Conservation (phyloP, 306 rosid species). For the Lupinus albus region DNA sequence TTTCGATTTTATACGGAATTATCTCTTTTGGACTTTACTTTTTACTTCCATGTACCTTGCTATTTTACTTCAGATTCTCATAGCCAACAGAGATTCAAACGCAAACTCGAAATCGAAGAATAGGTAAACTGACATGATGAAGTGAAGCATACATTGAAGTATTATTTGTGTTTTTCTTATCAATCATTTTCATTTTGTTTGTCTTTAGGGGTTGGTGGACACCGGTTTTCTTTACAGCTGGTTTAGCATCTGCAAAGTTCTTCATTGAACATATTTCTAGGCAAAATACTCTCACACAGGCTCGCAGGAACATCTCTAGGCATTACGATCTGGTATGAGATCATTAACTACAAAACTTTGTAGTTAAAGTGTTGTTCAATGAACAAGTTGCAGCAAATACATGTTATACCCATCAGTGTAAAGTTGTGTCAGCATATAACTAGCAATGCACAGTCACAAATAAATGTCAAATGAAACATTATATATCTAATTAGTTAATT, state of each 20-base stretch:
- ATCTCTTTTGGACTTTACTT: not conserved
- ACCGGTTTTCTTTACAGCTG: slow-evolving; percentile 74
- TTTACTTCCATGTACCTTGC: slow-evolving; percentile 15
- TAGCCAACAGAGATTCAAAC: slow-evolving; percentile 73
- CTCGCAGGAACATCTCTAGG: slow-evolving; percentile 86
- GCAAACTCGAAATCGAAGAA: slow-evolving; percentile 55
- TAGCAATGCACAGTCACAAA: not conserved
- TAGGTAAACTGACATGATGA: slow-evolving; percentile 47
- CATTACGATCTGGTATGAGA: slow-evolving; percentile 81
- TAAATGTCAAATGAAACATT: slow-evolving; percentile 15
- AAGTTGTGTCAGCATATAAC: not conserved
- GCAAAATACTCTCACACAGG: slow-evolving; percentile 82
- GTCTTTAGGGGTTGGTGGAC: slow-evolving; percentile 91
- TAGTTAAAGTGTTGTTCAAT: slow-evolving; percentile 8
- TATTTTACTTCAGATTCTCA: slow-evolving; percentile 66
- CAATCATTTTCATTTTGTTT: slow-evolving; percentile 27
- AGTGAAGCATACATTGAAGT: not conserved
- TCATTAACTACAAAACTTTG: slow-evolving; percentile 6
- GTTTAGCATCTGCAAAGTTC: slow-evolving; percentile 73
- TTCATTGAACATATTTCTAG: slow-evolving; percentile 73
- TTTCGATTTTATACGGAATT: not conserved
- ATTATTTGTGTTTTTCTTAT: slow-evolving; percentile 1
- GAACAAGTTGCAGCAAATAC: not conserved
- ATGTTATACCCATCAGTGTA: not conserved
- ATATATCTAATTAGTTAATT: not conserved